phyloP scores from a whole-genome alignment of 2,329 filamentous ascomycete species.

The Alternaria brassicae region DNA sequence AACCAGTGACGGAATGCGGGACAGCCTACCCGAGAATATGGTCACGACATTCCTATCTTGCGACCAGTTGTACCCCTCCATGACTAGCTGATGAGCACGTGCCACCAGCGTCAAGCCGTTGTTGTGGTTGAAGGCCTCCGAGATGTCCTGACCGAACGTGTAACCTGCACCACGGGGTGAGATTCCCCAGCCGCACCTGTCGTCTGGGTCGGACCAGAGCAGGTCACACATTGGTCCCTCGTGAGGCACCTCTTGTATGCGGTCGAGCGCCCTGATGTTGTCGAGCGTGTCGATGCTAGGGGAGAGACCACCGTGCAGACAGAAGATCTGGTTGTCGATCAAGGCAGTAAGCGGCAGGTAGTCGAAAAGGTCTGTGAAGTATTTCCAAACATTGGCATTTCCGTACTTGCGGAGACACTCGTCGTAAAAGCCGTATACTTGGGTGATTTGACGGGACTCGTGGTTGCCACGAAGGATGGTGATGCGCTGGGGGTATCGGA shows the following conservation, averaged over 20 bases:
- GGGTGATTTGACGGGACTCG: constrained; percentile 78
- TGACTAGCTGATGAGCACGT: constrained; percentile 95
- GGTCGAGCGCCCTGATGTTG: constrained; percentile 64
- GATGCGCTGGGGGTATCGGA: constrained; percentile 96
- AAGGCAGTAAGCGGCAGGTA: constrained; percentile 77
- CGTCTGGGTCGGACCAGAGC: constrained; percentile 90
- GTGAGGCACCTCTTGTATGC: constrained; percentile 74
- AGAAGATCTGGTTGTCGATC: constrained; percentile 76
- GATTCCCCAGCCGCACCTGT: constrained; percentile 95
- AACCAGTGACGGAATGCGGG: background rate
- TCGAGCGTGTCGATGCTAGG: constrained; percentile 77
- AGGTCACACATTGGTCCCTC: constrained; percentile 80
- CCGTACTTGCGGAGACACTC: constrained; percentile 80
- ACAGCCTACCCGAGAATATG: constrained; percentile 78
- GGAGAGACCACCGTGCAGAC: constrained; percentile 74
- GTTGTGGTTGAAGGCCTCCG: constrained; percentile 98
- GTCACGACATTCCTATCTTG: constrained; percentile 98
- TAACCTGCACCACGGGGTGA: constrained; percentile 93
- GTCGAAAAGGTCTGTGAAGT: constrained; percentile 79
- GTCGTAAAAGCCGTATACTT: constrained; percentile 81
- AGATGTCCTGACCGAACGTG: constrained; percentile 96
- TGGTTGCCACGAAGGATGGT: constrained; percentile 96
- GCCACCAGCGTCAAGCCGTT: constrained; percentile 96
- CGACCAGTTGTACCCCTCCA: constrained; percentile 99
- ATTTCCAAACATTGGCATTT: constrained; percentile 80